These are phyloP conservation scores for Arabidopsis thaliana DNA, from an alignment of 345 rosid species.

Conservation along the genomic window DNA sequence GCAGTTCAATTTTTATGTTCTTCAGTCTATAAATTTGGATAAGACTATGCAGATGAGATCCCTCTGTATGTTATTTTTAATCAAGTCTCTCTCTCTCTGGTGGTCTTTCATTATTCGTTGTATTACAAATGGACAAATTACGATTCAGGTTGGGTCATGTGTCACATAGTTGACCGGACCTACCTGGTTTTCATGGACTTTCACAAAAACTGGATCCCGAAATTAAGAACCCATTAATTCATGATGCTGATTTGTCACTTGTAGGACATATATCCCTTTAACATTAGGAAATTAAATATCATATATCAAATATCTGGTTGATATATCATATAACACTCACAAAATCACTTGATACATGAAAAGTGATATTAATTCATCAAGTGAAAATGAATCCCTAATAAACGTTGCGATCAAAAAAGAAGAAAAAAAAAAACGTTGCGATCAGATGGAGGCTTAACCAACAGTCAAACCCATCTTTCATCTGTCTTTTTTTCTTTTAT, in stretches of 20 bases:
- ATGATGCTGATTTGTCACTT: neutral
- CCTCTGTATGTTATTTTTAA: neutral
- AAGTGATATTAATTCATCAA: too few species aligned
- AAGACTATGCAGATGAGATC: neutral
- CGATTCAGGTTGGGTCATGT: constrained; percentile 34
- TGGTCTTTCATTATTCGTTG: neutral
- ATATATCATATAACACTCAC: too few species aligned
- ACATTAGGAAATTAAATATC: too few species aligned
- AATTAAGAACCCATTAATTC: constrained; percentile 18
- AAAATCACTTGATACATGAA: too few species aligned
- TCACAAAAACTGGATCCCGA: constrained; percentile 2
- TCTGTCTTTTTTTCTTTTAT: neutral
- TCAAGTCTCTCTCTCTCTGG: neutral
- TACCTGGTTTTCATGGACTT: constrained; percentile 19
- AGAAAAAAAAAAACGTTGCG: too few species aligned
- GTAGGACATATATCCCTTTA: too few species aligned
- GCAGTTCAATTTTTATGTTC: neutral
- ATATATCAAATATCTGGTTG: too few species aligned
- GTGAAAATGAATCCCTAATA: too few species aligned
- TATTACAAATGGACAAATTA: constrained; percentile 20
- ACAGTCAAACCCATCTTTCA: neutral
- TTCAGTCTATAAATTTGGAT: neutral
- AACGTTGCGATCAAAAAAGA: too few species aligned
- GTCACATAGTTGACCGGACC: constrained; percentile 41
- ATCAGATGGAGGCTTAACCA: neutral